Evolutionary conservation across 2,329 filamentous ascomycete genomes (phyloP).

Genomic region (Dothiorella sarmentorum): DNA sequence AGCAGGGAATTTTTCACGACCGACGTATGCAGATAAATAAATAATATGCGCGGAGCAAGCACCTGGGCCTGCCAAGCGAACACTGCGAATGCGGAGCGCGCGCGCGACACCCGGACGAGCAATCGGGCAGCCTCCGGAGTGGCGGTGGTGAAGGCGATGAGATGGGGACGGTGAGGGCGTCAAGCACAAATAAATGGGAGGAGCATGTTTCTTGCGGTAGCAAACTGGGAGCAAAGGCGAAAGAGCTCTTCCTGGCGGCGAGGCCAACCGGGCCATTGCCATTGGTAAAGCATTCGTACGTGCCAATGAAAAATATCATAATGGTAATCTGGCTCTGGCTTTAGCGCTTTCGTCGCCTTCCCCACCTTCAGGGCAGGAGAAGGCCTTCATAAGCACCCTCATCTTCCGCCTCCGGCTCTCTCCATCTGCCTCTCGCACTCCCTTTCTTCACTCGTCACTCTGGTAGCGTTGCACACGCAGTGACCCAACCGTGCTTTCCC

Average conservation of each 20-base stretch:
- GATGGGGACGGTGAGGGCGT: not conserved
- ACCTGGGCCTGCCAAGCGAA: not conserved
- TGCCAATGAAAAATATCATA: conserved; percentile 17
- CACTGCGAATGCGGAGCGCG: conserved; percentile 12
- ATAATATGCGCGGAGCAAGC: conserved; percentile 12
- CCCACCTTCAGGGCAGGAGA: conserved; percentile 16
- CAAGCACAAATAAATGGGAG: not conserved
- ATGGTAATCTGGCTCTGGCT: conserved; percentile 17
- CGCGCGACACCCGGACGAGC: not conserved
- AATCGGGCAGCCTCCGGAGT: not conserved
- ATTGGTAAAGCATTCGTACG: conserved; percentile 8
- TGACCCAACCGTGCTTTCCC: not conserved
- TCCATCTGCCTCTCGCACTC: conserved; percentile 4
- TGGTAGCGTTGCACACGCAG: conserved; percentile 17
- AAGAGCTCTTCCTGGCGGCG: not conserved
- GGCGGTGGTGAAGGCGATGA: not conserved
- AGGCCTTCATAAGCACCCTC: conserved; percentile 16
- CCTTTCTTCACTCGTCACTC: conserved; percentile 4
- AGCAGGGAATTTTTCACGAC: conserved; percentile 29
- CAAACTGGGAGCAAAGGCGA: not conserved
- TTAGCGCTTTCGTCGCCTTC: conserved; percentile 12
- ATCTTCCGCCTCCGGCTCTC: not conserved
- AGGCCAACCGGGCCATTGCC: conserved; percentile 11
- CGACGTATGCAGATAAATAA: conserved; percentile 16
- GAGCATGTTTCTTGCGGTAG: not conserved